These are phyloP conservation scores for Boletus sp. DNA, from an alignment of 768 basidiomycete genomes.

Conservation along the genomic window DNA sequence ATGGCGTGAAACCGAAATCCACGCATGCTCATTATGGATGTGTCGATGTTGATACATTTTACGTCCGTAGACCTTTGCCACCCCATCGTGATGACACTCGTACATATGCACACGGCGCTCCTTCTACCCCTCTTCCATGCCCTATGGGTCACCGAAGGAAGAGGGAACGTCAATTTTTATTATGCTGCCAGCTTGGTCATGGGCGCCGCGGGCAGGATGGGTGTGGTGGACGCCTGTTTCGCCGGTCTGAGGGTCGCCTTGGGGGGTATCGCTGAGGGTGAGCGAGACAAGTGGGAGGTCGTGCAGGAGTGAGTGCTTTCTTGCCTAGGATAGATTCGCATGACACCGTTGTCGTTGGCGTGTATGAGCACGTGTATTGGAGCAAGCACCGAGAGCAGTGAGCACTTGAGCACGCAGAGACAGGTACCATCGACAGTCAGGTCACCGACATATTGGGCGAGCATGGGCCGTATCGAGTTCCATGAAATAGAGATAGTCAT, in stretches of 20 bases:
- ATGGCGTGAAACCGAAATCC: neutral
- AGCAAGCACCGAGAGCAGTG: neutral
- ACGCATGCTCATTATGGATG: neutral
- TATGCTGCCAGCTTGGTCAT: conserved; percentile 95
- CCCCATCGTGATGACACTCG: conserved; percentile 77
- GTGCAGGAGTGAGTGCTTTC: conserved; percentile 22
- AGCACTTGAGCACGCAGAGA: no score
- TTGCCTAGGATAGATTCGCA: neutral
- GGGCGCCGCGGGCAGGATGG: conserved; percentile 82
- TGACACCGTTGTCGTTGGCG: no score
- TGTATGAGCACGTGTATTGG: neutral
- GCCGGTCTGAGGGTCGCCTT: conserved; percentile 78
- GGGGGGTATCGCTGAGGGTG: conserved; percentile 46
- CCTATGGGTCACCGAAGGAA: conserved; percentile 87
- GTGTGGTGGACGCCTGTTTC: conserved; percentile 76
- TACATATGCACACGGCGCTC: conserved; percentile 79
- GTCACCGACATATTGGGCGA: no score
- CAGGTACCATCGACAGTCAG: no score
- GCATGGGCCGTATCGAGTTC: neutral
- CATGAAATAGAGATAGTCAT: neutral
- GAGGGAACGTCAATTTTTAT: conserved; percentile 98
- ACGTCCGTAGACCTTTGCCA: conserved; percentile 66
- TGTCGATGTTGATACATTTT: neutral
- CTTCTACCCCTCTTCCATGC: conserved; percentile 90
- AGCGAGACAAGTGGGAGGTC: conserved; percentile 28